phyloP scores from a whole-genome alignment of 305 asterid genomes.

The Solanum hybrid region DNA sequence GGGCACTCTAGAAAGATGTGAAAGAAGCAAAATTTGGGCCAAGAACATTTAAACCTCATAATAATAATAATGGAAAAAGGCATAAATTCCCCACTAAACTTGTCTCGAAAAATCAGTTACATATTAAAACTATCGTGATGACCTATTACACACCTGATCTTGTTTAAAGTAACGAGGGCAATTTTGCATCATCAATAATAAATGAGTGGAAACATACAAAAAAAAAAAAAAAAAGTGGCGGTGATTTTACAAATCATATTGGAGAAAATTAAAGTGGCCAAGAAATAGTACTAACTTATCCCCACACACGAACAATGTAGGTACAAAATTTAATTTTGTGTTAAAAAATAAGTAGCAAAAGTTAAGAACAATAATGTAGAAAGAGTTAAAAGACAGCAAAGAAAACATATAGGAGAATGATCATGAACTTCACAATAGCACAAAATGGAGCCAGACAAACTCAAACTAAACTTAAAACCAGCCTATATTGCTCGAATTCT shows the following conservation, averaged over 20 bases:
- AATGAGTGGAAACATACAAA: conserved; percentile 9
- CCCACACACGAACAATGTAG: conserved; percentile 31
- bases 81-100: no score
- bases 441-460: background rate
- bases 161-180: background rate
- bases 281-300: conserved; percentile 5
- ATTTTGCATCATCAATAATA: conserved; percentile 10
- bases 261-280: conserved; percentile 9
- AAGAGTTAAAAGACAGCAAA: background rate
- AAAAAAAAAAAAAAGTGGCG: background rate
- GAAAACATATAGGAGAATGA: background rate
- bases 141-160: no score
- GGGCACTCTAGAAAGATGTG: conserved; percentile 36
- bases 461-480: background rate
- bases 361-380: conserved; percentile 5
- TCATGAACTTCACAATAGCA: background rate
- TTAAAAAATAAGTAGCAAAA: conserved; percentile 8
- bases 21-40: conserved; percentile 32
- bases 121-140: fast-evolving
- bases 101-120: no score
- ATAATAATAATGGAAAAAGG: background rate
- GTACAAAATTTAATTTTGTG: conserved; percentile 18
- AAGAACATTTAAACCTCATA: conserved; percentile 37
- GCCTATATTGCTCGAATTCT: background rate
- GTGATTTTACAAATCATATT: background rate